Evolutionary conservation across 441 rosid genomes (phyloP), one percentile per base, ranked within the genome.

Genomic region (Omphalea diandra): DNA sequence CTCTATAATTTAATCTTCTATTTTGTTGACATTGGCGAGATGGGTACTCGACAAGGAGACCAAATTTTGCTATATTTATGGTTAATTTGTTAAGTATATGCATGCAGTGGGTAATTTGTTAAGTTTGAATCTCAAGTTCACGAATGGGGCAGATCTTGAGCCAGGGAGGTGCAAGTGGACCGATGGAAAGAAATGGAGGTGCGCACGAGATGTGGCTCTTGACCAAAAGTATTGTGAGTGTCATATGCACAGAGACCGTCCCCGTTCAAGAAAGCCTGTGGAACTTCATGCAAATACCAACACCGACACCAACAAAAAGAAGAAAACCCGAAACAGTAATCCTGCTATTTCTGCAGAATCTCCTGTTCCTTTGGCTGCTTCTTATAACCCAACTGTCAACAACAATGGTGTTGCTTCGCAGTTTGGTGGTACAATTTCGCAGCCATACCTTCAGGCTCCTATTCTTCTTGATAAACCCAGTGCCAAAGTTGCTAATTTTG

Each of bases 251-350:
- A 61, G 67, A 68, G 77, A n/a, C n/a, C n/a, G n/a, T n/a, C n/a
- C n/a, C n/a, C n/a, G n/a, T n/a, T n/a, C n/a, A n/a, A n/a, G n/a
- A 74, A 68, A 68, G 73, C 72, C 74, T 84, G 94, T 87, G 94
- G 94, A 88, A 88, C 76, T 71, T 58, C 44, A 73, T 59, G 71
- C 71, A 31, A 66, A 66, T 41, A 70, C 0, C 18, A 17, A 70
- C 59, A 79, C 68, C 54, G 67, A 65, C 50, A 72, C 40, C 7
- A 36, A 38, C 65, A 67, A 49, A 38, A 73, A 59, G 1, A 86
- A 75, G 68, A 84, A 64, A 78, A 77, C 68, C 52, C 81, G 70
- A n/a, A n/a, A n/a, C 61, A 77, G 58, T 32, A 40, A 44, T 46
- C 64, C 36, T 8, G 3, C 46, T 65, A 65, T 11, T 33, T 50